Evolutionary conservation across 1,284 basidiomycete species (phyloP).

Genomic region (Malassezia yamatoensis): DNA sequence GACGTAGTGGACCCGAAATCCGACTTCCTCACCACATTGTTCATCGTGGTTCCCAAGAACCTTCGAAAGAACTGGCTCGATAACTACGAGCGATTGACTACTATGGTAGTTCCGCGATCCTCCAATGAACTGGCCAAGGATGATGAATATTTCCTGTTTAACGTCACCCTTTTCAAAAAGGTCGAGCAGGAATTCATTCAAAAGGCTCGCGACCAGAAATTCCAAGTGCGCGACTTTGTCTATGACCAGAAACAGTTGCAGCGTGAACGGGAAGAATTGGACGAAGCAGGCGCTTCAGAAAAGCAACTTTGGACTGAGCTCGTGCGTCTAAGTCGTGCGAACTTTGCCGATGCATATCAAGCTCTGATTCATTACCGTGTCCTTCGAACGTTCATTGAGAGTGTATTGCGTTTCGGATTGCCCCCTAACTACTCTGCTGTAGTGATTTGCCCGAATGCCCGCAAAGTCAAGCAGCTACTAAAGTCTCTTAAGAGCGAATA

Average conservation of each 20-base stretch:
- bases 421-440: slow-evolving; percentile 82
- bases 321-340: slow-evolving; percentile 79
- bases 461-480: slow-evolving; percentile 65
- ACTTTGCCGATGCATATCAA: slow-evolving; percentile 95
- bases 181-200: slow-evolving; percentile 85
- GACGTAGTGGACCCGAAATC: slow-evolving; percentile 69
- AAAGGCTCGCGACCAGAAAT: slow-evolving; percentile 94
- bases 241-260: slow-evolving; percentile 75
- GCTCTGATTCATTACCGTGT: slow-evolving; percentile 87
- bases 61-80: slow-evolving; percentile 74
- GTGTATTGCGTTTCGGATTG: slow-evolving; percentile 85
- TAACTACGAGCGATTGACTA: slow-evolving; percentile 76
- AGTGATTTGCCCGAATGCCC: slow-evolving; percentile 71
- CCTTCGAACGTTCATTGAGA: slow-evolving; percentile 82
- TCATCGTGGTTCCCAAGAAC: slow-evolving; percentile 89
- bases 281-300: slow-evolving; percentile 71
- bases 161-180: slow-evolving; percentile 81
- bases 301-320: slow-evolving; percentile 98
- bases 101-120: slow-evolving; percentile 92
- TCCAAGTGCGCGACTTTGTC: slow-evolving; percentile 84
- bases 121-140: slow-evolving; percentile 68
- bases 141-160: slow-evolving; percentile 77
- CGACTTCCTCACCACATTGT: slow-evolving; percentile 83
- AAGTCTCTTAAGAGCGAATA: slow-evolving; percentile 66
- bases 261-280: slow-evolving; percentile 73